Evolutionary conservation across 192 early-diverging fungal species (phyloP).

Genomic region (Coemansia sp.): DNA sequence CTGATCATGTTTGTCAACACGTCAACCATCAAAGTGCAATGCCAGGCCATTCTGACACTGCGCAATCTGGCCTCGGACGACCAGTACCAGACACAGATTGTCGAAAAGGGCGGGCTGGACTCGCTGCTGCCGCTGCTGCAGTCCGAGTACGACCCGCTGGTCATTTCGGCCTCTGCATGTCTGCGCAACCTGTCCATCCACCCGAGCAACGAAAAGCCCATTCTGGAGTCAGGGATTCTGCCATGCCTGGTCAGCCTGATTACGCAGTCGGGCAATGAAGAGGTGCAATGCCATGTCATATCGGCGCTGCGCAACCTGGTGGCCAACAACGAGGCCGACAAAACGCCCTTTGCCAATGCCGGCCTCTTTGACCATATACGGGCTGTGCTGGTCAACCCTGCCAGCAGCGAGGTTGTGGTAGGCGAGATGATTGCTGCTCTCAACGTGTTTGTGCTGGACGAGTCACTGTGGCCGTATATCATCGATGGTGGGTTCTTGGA

Average conservation of each 20-base stretch:
- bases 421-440: conserved; percentile 83
- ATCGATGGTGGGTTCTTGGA: conserved; percentile 61
- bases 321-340: conserved; percentile 71
- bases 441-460: conserved; percentile 76
- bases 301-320: conserved; percentile 81
- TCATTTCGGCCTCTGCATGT: conserved; percentile 81
- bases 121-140: conserved; percentile 71
- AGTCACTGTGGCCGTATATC: conserved; percentile 67
- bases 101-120: conserved; percentile 69
- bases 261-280: conserved; percentile 63
- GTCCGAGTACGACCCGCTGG: conserved; percentile 71
- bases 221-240: conserved; percentile 76
- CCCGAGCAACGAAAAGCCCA: conserved; percentile 78
- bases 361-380: conserved; percentile 74
- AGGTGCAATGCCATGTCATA: conserved; percentile 85
- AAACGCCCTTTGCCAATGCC: conserved; percentile 67
- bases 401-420: conserved; percentile 53
- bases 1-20: conserved; percentile 77
- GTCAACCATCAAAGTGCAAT: conserved; percentile 77
- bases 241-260: conserved; percentile 45
- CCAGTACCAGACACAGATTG: conserved; percentile 82
- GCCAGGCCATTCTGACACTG: conserved; percentile 83
- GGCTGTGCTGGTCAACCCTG: conserved; percentile 20
- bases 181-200: conserved; percentile 90
- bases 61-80: conserved; percentile 79